A percentile compares a stretch with the other conserved stretches of the same genome.
Evolutionary conservation across 176 grass and related monocot species (phyloP).

Genomic region (Triticum aestivum): IWGSC_CS_RefSeq_v2.1 NC_057803.1:162108302-162108801

Average conservation of each 20-base stretch:
- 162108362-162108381: conserved; percentile 65
- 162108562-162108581: conserved; percentile 77
- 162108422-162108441: conserved; percentile 53
- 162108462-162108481: conserved; percentile 89
- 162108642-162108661: conserved; percentile 41
- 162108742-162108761: conserved; percentile 52
- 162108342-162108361: conserved; percentile 49
- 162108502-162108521: conserved; percentile 67
- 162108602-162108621: conserved; percentile 76
- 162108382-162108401: conserved; percentile 74
- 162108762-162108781: conserved; percentile 79
- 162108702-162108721: conserved; percentile 62
- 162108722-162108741: conserved; percentile 70
- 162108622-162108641: conserved; percentile 56
- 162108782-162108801: conserved; percentile 73
- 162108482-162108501: conserved; percentile 81
- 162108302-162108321: conserved; percentile 70
- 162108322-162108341: conserved; percentile 55
- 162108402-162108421: conserved; percentile 59
- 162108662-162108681: conserved; percentile 59
- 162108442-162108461: conserved; percentile 67
- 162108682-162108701: conserved; percentile 78
- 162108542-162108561: conserved; percentile 43
- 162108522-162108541: conserved; percentile 58
- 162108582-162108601: conserved; percentile 75